Conservation (phyloP, 495 filamentous ascomycete genomes). For the Penicillium subrubescens region DNA sequence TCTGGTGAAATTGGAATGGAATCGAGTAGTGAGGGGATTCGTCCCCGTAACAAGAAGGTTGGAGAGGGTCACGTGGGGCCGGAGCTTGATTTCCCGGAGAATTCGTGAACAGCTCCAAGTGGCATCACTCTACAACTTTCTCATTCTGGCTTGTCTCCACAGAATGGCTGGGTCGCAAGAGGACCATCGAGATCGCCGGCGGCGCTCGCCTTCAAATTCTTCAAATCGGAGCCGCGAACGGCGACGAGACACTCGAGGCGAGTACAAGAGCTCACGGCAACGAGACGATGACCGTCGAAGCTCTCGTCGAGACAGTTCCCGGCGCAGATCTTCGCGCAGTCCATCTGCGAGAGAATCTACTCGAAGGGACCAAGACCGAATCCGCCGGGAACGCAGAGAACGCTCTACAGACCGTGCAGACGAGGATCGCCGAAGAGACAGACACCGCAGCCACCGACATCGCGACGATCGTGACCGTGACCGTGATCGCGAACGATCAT, state of each 20-base stretch:
- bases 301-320: constrained; percentile 34
- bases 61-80: constrained; percentile 27
- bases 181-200: constrained; percentile 22
- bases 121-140: background rate
- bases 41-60: constrained; percentile 7
- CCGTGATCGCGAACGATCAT: constrained; percentile 22
- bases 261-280: constrained; percentile 34
- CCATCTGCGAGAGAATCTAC: constrained; percentile 25
- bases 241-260: constrained; percentile 28
- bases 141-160: background rate
- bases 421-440: constrained; percentile 33
- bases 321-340: constrained; percentile 35
- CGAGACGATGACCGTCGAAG: constrained; percentile 33
- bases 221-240: constrained; percentile 28
- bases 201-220: constrained; percentile 26
- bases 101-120: constrained; percentile 7
- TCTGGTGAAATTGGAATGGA: constrained; percentile 3
- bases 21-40: background rate
- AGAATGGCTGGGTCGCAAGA: constrained; percentile 31
- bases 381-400: constrained; percentile 31
- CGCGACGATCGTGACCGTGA: constrained; percentile 32
- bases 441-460: constrained; percentile 35
- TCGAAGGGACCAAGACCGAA: constrained; percentile 29
- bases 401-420: constrained; percentile 24
- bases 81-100: constrained; percentile 13